Percentiles rank a stretch among this genome's conserved stretches.
These are phyloP conservation scores for Thraustochytrium striatum DNA, from an alignment of 352 stramenopile species.

Conservation along the genomic window DNA sequence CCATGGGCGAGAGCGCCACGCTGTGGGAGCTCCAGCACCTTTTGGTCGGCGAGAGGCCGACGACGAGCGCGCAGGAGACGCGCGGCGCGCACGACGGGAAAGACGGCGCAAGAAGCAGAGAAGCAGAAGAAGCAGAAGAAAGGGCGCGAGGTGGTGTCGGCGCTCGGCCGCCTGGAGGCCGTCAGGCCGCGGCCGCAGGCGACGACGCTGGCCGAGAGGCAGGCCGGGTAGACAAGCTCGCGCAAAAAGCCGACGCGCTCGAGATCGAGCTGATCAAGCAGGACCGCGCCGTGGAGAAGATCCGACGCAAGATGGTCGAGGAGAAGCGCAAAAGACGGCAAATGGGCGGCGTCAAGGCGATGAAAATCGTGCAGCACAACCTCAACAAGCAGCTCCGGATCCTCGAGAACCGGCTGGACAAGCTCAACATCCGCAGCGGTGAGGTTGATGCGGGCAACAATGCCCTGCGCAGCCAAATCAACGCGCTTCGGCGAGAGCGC, in stretches of 20 bases:
- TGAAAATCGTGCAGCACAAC: conserved; percentile 86
- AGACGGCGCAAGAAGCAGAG: too few relatives aligned
- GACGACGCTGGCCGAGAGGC: not conserved
- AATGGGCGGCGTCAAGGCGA: conserved; percentile 89
- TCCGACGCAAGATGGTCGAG: conserved; percentile 65
- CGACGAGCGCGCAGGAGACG: too few relatives aligned
- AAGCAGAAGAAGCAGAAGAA: too few relatives aligned
- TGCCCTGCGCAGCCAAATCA: conserved; percentile 78
- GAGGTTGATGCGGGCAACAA: conserved; percentile 86
- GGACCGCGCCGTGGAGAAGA: conserved; percentile 64
- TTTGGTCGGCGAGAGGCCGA: too few relatives aligned
- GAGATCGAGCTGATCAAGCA: conserved; percentile 67
- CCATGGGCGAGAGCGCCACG: too few relatives aligned
- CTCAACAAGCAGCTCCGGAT: conserved; percentile 91
- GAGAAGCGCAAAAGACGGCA: conserved; percentile 75
- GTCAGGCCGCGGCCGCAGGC: too few relatives aligned
- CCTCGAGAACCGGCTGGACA: conserved; percentile 91
- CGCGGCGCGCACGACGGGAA: too few relatives aligned
- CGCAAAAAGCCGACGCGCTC: conserved; percentile 49
- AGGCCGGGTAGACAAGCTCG: conserved; percentile 32
- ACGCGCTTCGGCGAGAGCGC: conserved; percentile 84
- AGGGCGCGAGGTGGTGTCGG: too few relatives aligned
- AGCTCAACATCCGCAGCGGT: conserved; percentile 92
- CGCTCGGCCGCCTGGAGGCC: too few relatives aligned
- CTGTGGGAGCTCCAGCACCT: too few relatives aligned